phyloP scores from a whole-genome alignment of 2,329 filamentous ascomycete species.

The Colletotrichum sp. region DNA sequence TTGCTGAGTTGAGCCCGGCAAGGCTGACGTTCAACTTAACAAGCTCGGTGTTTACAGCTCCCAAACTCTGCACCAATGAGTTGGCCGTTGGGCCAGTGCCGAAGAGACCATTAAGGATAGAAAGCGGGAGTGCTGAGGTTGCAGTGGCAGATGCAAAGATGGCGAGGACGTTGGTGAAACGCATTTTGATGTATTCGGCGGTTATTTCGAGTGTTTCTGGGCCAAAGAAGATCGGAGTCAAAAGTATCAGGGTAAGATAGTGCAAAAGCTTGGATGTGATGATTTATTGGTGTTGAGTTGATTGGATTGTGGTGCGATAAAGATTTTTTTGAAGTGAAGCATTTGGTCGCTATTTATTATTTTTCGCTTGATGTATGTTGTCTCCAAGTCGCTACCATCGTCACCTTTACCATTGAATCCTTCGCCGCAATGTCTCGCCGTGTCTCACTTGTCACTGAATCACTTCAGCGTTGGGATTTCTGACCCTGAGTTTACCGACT shows the following conservation, averaged over 20 bases:
- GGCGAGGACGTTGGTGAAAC: not conserved
- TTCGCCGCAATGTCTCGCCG: not conserved
- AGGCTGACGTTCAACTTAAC: not conserved
- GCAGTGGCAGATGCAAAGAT: not conserved
- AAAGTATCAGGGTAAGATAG: not conserved
- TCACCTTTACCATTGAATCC: not conserved
- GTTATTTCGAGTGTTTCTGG: not conserved
- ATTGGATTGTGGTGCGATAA: not conserved
- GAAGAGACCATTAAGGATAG: not conserved
- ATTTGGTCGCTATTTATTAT: not conserved
- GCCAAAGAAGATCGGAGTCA: not conserved
- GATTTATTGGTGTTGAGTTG: not conserved
- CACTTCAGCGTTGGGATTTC: not conserved
- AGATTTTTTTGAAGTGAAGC: not conserved
- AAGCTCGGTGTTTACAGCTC: not conserved
- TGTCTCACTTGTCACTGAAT: not conserved
- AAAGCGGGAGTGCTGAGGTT: not conserved
- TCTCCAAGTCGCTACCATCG: not conserved
- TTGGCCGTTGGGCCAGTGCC: not conserved
- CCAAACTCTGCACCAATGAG: not conserved
- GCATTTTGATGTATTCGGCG: not conserved
- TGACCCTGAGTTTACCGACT: not conserved
- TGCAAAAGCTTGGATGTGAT: not conserved
- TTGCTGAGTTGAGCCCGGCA: not conserved
- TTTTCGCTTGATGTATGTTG: not conserved